phyloP scores from a whole-genome alignment of 768 basidiomycete species.

The Tubosaeta brunneosetosa region DNA sequence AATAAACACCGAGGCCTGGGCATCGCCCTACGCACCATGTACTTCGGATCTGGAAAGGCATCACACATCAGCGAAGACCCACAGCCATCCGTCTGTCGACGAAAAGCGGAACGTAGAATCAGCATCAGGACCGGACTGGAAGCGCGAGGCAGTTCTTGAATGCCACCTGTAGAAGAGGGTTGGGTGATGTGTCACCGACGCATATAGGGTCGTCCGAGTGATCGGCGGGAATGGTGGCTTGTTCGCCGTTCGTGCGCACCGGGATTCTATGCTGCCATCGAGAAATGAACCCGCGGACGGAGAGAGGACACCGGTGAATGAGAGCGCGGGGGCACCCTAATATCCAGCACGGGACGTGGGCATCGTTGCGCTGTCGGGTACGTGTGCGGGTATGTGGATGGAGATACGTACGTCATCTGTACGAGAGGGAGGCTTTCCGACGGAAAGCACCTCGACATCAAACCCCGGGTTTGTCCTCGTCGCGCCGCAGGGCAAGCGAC shows the following conservation, averaged over 20 bases:
- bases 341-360: no score
- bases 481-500: no score
- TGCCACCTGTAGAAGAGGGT: neutral
- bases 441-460: neutral
- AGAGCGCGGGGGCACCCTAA: no score
- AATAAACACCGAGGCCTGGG: neutral
- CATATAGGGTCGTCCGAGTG: neutral
- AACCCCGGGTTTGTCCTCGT: neutral
- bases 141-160: neutral
- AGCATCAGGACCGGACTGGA: neutral
- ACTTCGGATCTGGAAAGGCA: neutral
- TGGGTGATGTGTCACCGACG: neutral
- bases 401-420: neutral
- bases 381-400: neutral
- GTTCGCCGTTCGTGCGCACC: neutral
- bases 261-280: neutral
- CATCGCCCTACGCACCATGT: neutral
- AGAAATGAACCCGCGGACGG: neutral
- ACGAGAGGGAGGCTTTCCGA: neutral
- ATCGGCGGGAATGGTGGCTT: neutral
- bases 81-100: neutral
- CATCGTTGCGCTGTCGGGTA: neutral
- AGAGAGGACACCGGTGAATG: neutral
- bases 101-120: neutral
- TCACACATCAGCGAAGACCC: neutral